Conservation (phyloP, 1,284 basidiomycete species). For the Coniferiporia sulphurascens region DNA sequence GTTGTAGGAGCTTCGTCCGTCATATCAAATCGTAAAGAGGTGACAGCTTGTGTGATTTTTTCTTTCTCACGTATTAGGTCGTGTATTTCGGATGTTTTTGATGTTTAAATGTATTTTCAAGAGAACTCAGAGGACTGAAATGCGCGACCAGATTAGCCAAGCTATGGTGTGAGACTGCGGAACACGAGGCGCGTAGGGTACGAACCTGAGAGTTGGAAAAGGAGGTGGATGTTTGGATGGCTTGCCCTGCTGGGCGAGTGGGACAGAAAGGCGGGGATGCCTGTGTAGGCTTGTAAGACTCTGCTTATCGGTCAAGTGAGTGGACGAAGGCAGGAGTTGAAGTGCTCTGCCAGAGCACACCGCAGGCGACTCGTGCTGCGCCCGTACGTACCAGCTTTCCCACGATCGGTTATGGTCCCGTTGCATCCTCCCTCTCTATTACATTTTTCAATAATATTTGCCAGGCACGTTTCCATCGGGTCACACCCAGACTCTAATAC, state of each 20-base stretch:
- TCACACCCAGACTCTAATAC: not conserved
- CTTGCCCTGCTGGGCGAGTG: constrained; percentile 87
- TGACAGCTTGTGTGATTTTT: constrained; percentile 29
- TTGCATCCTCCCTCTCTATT: not conserved
- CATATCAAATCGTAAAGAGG: constrained; percentile 71
- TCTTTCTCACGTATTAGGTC: constrained; percentile 30
- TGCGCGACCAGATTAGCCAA: not conserved
- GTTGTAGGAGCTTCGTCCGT: constrained; percentile 68
- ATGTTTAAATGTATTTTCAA: constrained; percentile 17
- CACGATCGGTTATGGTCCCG: constrained; percentile 14
- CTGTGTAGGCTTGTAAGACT: constrained; percentile 49
- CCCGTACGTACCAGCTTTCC: constrained; percentile 17
- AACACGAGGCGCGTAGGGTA: constrained; percentile 18
- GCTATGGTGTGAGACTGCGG: constrained; percentile 3
- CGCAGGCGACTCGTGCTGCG: constrained; percentile 28
- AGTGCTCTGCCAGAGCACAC: not conserved
- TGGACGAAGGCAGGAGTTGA: constrained; percentile 1
- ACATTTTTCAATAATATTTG: not conserved
- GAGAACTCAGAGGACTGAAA: constrained; percentile 17
- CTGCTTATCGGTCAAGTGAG: constrained; percentile 29
- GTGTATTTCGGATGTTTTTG: constrained; percentile 48
- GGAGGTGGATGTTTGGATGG: constrained; percentile 45
- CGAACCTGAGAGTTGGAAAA: constrained; percentile 46
- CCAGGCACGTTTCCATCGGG: too few relatives aligned
- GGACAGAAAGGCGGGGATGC: constrained; percentile 56